Base-by-base conservation (phyloP, 169 alveolate species). In the Theileria parva region DNA sequence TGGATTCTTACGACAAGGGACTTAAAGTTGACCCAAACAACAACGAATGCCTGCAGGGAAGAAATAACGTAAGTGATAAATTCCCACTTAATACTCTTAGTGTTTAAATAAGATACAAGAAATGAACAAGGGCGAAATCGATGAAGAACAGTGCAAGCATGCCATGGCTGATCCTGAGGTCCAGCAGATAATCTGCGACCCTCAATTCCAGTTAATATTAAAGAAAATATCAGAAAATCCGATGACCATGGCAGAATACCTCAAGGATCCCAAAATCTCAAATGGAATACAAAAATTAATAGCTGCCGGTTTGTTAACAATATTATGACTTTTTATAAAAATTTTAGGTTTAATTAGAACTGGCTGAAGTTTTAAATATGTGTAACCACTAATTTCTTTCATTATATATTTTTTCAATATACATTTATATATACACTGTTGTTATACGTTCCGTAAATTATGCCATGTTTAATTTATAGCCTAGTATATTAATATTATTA, bases 111-210 rank as follows among this genome's bases (percentile, higher is more conserved):
- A 87, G 86, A 93, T 93, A 30, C 96, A 93, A 64, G 95, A 91
- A 51, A 88, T 93, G 88, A 92, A 94, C 13, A 91, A 87, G 37
- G 90, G 95, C 9, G 88, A 95, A 64, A 93, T 94, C 53, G 97
- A 95, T 79, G 96, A 94, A 75, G 97, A 94, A 77, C 96, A 94
- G 86, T 80, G 86, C 80, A 76, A 85, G 57, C 93, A 88, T 50
- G 93, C 96, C 48, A 92, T 93, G 97, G 79, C 96, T 0, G 99
- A 98, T 88, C 99, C 99, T 15, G 99, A 98, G 91, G 97, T 98
- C 57, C 97, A 97, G 94, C 89, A 91, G 39, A 95, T 98, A 39
- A 91, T 98, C 25, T 89, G 95, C 50, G 99, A 97, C 86, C 99
- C 97, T 50, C 99, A 97, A 88, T 95, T 96, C 89, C 94, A 94